Evolutionary conservation across 1,139 yeast species (phyloP), one percentile per base, ranked within the genome.

Genomic region (Candida glucosophila): DNA sequence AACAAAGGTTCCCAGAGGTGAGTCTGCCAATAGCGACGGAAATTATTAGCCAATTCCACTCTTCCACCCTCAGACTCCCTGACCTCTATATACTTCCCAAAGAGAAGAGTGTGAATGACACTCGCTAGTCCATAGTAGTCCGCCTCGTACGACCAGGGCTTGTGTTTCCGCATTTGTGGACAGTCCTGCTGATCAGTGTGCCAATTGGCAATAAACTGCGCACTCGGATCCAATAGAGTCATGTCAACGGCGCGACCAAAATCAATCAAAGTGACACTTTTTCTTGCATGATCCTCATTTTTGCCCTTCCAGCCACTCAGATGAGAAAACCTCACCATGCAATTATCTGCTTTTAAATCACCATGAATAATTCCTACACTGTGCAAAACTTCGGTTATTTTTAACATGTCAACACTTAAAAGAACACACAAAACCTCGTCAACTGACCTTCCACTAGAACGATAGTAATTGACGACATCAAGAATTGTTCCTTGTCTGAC

Each of bases 71-170:
- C 42, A 4, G 32, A 27, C 16, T 32, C 22, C 17, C 43, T 36
- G 0, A 73, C 58, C 27, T 69, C 71, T 16, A 86, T 75, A 31
- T 68, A 67, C 19, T 62, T 60, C 0, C 90, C 88, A 53, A 74
- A 81, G 21, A 88, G 57, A 58, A 88, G 50, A 0, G 78, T 66
- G 43, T 86, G 92, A 2, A 83, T 56, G 0, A 81, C 70, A 17
- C 78, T 70, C 0, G 95, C 96, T 15, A 83, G 38, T 0, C 95
- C 96, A 45, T 70, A 81, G 47, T 85, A 85, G 51, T 88, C 97
- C 3, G 81, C 77, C 42, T 86, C 88, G 43, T 67, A 83, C 3
- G 73, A 68, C 95, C 95, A 88, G 0, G 80, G 67, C 25, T 60
- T 44, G 3, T 69, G 61, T 3, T 67, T 55, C 30, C 74, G 60